Base-by-base conservation (phyloP, 2,329 filamentous ascomycete genomes). In the Arthrobotrys megalospora region DNA sequence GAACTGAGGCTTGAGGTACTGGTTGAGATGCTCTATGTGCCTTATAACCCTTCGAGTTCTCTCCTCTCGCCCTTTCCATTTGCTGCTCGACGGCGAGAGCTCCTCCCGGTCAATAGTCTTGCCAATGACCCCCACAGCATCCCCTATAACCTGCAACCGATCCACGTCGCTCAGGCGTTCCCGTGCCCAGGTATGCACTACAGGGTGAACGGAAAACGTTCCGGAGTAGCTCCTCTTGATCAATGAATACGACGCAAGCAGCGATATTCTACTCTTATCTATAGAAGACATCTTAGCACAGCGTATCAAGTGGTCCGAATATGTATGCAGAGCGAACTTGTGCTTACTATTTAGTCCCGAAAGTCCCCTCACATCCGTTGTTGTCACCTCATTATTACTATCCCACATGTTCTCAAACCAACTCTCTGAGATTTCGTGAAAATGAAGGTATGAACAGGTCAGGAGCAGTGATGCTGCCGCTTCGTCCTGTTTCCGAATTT, bases 371-470 rank as follows among this genome's bases (percentile, higher is more conserved):
- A 28, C 5, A 28, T 28, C 24, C 5, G 24, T 28, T 34, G 52
- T 47, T 55, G 32, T 55, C 41, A 19, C 3, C n/a, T n/a, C 6
- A 12, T 32, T 55, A 28, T 28, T 68, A 19, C 38, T 55, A 28
- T 28, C 66, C 19, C 80, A 63, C 1, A 81, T 28, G 5, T 28
- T 28, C 24, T 28, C 24, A 5, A 28, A 28, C 24, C 24, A 48
- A 24, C 65, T 50, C n/a, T 79, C 80, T 0, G 14, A 12, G 21
- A 81, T 81, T 32, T 79, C 66, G 1, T 79, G 53, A 11, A 64
- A 66, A n/a, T 75, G 65, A 32, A 81, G 65, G 21, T 81, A 81
- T 24, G 79, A 75, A 48, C 80, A 81, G 14, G 69, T 19, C 8
- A 80, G 48, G 11, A 81, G 52, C 3, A 81, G 60, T 12, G 69